These are phyloP conservation scores for Biscutella auriculata DNA, from an alignment of 441 rosid genomes.

Conservation along the genomic window DNA sequence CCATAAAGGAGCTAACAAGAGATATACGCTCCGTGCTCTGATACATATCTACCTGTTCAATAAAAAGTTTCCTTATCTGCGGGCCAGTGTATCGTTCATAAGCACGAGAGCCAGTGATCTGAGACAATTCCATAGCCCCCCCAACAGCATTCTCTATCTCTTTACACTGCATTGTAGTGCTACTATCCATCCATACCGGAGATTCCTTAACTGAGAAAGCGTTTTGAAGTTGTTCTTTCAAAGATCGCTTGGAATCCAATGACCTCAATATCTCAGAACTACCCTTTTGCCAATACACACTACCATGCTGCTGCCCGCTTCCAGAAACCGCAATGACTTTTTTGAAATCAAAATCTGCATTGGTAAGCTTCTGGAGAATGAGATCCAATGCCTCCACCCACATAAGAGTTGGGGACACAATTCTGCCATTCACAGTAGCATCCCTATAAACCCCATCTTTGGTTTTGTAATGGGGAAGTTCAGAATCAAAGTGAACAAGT, in stretches of 20 bases:
- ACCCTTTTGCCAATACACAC: slow-evolving; percentile 82
- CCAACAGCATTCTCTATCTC: slow-evolving; percentile 86
- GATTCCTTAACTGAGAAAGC: slow-evolving; percentile 68
- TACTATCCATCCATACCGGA: slow-evolving; percentile 91
- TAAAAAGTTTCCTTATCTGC: slow-evolving; percentile 59
- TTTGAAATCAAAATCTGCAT: slow-evolving; percentile 44
- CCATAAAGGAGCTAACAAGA: slow-evolving; percentile 91
- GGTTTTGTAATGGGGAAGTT: slow-evolving; percentile 65
- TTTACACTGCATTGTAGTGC: slow-evolving; percentile 66
- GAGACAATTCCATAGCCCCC: slow-evolving; percentile 63
- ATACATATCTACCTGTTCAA: slow-evolving; percentile 34
- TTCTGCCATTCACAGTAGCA: slow-evolving; percentile 45
- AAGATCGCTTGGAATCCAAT: slow-evolving; percentile 36
- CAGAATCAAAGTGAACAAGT: slow-evolving; percentile 68
- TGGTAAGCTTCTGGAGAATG: slow-evolving; percentile 44
- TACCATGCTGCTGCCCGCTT: slow-evolving; percentile 94
- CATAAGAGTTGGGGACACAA: slow-evolving; percentile 84
- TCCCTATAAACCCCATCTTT: slow-evolving; percentile 79
- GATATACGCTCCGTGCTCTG: slow-evolving; percentile 63
- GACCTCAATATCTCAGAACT: slow-evolving; percentile 40
- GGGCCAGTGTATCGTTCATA: slow-evolving; percentile 83
- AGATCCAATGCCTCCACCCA: slow-evolving; percentile 94
- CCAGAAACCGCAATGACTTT: slow-evolving; percentile 70
- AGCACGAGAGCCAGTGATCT: slow-evolving; percentile 67
- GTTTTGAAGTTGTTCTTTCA: slow-evolving; percentile 48